phyloP scores from a whole-genome alignment of 768 basidiomycete species.

The Mycena rosella region DNA sequence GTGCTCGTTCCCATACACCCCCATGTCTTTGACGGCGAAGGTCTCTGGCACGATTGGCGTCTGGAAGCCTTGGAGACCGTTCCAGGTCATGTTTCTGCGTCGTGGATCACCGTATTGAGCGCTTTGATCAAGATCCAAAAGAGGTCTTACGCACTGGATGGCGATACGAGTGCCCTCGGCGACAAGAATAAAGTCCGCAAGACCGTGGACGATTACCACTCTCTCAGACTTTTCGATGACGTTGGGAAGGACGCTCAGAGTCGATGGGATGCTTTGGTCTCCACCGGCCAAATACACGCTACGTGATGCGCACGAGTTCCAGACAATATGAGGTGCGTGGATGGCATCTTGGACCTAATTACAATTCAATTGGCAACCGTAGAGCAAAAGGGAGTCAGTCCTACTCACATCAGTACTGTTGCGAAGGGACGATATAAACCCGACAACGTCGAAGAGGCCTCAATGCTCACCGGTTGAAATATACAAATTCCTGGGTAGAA shows the following conservation, averaged over 20 bases:
- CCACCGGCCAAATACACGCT: constrained; percentile 64
- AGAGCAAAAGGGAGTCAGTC: background rate
- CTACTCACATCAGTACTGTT: constrained; percentile 53
- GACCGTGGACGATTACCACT: constrained; percentile 75
- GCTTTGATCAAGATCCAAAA: background rate
- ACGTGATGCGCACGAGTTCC: constrained; percentile 66
- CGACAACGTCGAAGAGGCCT: background rate
- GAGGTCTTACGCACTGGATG: constrained; percentile 57
- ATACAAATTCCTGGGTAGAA: constrained; percentile 66
- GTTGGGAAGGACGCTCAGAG: constrained; percentile 72
- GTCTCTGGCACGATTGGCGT: constrained; percentile 69
- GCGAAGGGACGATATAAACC: constrained; percentile 18
- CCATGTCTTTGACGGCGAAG: constrained; percentile 73
- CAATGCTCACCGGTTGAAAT: constrained; percentile 60
- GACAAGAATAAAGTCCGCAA: constrained; percentile 61
- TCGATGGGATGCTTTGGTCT: constrained; percentile 71
- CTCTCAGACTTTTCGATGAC: constrained; percentile 78
- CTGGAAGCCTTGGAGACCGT: constrained; percentile 76
- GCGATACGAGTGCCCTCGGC: constrained; percentile 66
- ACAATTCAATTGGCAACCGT: background rate
- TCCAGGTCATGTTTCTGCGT: constrained; percentile 63
- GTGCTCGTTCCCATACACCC: constrained; percentile 71
- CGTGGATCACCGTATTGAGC: background rate
- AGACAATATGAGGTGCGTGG: constrained; percentile 74
- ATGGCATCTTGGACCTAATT: constrained; percentile 62